Evolutionary conservation across 23 red algal species (phyloP).

Genomic region (Gracilaria domingensis): DNA sequence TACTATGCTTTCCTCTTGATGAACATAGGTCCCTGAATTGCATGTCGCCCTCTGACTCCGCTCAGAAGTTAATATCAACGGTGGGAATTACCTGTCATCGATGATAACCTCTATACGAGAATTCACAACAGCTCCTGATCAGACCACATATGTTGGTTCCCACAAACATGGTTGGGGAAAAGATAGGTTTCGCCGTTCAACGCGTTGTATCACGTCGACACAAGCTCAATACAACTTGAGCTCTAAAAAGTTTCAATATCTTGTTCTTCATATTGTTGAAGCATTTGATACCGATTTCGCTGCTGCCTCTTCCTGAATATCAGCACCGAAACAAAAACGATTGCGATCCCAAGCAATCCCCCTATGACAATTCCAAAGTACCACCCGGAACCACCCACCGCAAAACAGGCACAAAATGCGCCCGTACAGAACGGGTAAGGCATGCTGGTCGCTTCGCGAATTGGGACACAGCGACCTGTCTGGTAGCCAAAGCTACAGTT

Average conservation of each 20-base stretch:
- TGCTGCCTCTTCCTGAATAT: conserved; percentile 43
- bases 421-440: conserved; percentile 67
- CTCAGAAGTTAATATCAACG: not conserved
- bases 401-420: conserved; percentile 46
- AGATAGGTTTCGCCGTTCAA: not conserved
- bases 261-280: conserved; percentile 57
- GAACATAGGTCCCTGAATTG: not conserved
- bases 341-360: conserved; percentile 26
- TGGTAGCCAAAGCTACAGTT: conserved; percentile 59
- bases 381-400: conserved; percentile 53
- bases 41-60: not conserved
- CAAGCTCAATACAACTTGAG: not conserved
- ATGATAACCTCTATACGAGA: not conserved
- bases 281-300: conserved; percentile 42
- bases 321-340: conserved; percentile 23
- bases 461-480: conserved; percentile 44
- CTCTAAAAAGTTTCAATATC: conserved; percentile 60
- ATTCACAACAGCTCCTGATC: not conserved
- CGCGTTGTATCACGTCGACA: not conserved
- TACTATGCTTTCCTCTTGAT: not conserved
- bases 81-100: not conserved
- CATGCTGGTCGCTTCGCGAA: conserved; percentile 31
- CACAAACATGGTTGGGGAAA: not conserved
- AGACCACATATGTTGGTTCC: not conserved
- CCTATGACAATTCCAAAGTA: conserved; percentile 66